Conservation (phyloP, 2,329 filamentous ascomycete species). For the Aureobasidium subglaciale region DNA sequence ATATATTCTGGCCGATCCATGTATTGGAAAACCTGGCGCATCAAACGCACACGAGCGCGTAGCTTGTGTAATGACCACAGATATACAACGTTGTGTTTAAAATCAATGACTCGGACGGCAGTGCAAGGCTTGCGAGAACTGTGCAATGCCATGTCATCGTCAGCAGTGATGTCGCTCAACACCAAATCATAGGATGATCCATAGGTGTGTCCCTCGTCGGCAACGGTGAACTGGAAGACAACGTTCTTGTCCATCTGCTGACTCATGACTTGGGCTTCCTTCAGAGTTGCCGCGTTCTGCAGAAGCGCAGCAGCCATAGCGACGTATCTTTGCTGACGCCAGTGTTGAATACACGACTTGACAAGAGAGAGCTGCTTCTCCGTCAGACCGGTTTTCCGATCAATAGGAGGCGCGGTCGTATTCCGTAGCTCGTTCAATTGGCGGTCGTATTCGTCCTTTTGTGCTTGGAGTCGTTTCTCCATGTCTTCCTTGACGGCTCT, state of each 20-base stretch:
- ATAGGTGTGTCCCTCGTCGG: constrained; percentile 79
- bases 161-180: constrained; percentile 77
- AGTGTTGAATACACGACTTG: constrained; percentile 60
- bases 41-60: constrained; percentile 75
- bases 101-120: constrained; percentile 84
- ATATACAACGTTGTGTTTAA: constrained; percentile 75
- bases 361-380: constrained; percentile 67
- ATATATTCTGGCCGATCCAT: constrained; percentile 91
- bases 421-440: constrained; percentile 68
- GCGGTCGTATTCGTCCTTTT: constrained; percentile 77
- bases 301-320: constrained; percentile 89
- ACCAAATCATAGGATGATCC: constrained; percentile 97
- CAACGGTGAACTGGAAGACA: constrained; percentile 88
- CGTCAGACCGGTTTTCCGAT: constrained; percentile 53
- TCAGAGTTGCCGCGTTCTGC: constrained; percentile 78
- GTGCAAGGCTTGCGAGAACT: constrained; percentile 82
- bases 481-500: constrained; percentile 77
- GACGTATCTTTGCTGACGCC: constrained; percentile 80
- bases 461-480: constrained; percentile 74
- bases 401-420: constrained; percentile 46
- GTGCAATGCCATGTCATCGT: constrained; percentile 65
- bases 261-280: constrained; percentile 97
- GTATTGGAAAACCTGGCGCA: constrained; percentile 97
- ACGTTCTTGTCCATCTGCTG: constrained; percentile 90
- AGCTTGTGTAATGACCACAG: constrained; percentile 94